Conservation (phyloP, 768 basidiomycete genomes). For the Trametes gibbosa region DNA sequence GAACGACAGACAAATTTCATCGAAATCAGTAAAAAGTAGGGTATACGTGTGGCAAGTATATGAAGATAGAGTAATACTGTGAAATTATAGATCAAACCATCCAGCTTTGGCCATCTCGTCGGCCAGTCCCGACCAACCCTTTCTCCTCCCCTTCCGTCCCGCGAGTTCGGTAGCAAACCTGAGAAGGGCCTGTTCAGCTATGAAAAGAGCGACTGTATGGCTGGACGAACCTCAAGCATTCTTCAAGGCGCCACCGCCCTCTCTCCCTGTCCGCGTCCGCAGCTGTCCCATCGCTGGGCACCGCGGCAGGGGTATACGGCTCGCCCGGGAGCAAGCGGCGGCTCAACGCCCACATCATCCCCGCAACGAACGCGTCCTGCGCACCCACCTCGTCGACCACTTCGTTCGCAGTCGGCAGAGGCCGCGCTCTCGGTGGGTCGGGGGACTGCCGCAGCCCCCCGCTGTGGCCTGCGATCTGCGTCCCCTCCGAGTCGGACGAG, state of each 20-base stretch:
- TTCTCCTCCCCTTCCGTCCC: slow-evolving; percentile 65
- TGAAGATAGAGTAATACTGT: too few species aligned
- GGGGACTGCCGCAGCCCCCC: not conserved
- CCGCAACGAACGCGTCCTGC: slow-evolving; percentile 81
- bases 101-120: slow-evolving; percentile 73
- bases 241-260: slow-evolving; percentile 75
- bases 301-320: slow-evolving; percentile 58
- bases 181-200: too few species aligned
- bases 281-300: slow-evolving; percentile 24
- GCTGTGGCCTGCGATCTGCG: slow-evolving; percentile 45
- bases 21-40: not conserved
- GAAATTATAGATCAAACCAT: slow-evolving; percentile 56
- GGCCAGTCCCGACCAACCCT: slow-evolving; percentile 65
- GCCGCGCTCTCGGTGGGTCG: not conserved
- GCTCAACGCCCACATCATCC: slow-evolving; percentile 83
- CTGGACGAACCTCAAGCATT: slow-evolving; percentile 64
- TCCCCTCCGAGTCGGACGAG: slow-evolving; percentile 52
- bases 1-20: not conserved
- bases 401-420: slow-evolving; percentile 24
- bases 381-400: slow-evolving; percentile 72
- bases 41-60: not conserved
- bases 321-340: slow-evolving; percentile 67
- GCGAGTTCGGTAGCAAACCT: slow-evolving; percentile 86
- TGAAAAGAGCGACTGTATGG: not conserved
- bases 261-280: slow-evolving; percentile 21